Evolutionary conservation across 2,329 filamentous ascomycete genomes (phyloP), one percentile per base, ranked within the genome.

Genomic region (Aspergillus flavus): DNA sequence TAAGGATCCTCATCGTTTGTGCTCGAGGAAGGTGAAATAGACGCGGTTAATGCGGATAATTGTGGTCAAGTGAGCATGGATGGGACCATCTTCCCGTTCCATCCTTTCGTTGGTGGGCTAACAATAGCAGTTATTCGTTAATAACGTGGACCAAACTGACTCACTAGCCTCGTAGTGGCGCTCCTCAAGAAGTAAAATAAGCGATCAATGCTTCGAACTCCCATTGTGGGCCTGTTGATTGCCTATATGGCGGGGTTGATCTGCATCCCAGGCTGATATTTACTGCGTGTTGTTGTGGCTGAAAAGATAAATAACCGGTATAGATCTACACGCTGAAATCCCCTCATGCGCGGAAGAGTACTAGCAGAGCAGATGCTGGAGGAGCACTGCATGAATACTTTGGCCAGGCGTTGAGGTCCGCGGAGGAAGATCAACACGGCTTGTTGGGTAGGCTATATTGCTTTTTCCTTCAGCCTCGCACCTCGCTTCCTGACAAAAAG

Each of bases 381-480:
- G 23, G 26, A 30, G 9, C 9, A n/a, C 16, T 50, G 46, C 26
- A 32, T 19, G 48, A 21, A 16, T 6, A 32, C 10, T 21, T 26
- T 19, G 16, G 34, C 21, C 23, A 12, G 21, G 52, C n/a, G 19
- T 54, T n/a, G 32, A 36, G 23, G 23, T 54, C 52, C 52, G 52
- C 30, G 52, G 52, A 23, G 21, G 30, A 36, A 34, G 52, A 36
- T 36, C 52, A 36, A n/a, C 21, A 34, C 21, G 52, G 34, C 52
- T 39, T 55, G 52, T 55, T 55, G 52, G 52, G 52, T 36, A 54
- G 52, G 30, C 52, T 54, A 54, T 54, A 54, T 54, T 54, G 30
- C 52, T 54, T 54, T 54, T 54, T 54, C 52, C 52, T 36, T 32
- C 52, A 54, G 30, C 30, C 52, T 54, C 30, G 52, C 32, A 36